Conservation (phyloP, 495 filamentous ascomycete species). For the Xylaria longipes region DNA sequence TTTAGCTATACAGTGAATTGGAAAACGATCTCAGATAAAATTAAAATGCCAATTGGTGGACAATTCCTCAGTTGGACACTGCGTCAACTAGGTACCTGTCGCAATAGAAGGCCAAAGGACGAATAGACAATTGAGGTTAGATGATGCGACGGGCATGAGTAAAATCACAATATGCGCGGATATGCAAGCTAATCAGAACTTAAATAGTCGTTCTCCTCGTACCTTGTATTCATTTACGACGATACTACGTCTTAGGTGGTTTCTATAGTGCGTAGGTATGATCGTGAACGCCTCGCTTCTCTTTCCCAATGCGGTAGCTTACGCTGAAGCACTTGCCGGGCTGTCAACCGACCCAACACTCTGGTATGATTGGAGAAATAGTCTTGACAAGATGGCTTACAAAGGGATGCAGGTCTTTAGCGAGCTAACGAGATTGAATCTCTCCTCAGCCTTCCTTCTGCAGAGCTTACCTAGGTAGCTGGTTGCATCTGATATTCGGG, state of each 20-base stretch:
- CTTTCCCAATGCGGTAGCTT: constrained; percentile 15
- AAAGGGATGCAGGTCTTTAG: constrained; percentile 5
- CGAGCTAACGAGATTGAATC: constrained; percentile 3
- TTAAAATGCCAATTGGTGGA: constrained; percentile 12
- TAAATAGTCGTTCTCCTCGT: background rate
- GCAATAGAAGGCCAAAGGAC: background rate
- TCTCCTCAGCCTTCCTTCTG: background rate
- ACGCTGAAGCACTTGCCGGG: background rate
- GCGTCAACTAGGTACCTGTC: background rate
- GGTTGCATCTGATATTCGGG: constrained; percentile 24
- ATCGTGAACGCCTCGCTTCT: constrained; percentile 4
- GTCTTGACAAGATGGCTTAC: background rate
- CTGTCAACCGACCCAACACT: constrained; percentile 1
- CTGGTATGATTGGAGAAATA: constrained; percentile 13
- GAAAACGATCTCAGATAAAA: background rate
- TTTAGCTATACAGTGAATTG: background rate
- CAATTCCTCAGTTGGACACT: background rate
- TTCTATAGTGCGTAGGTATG: background rate
- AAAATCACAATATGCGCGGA: constrained; percentile 6
- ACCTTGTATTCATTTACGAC: background rate
- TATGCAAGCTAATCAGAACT: constrained; percentile 14
- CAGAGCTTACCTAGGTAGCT: constrained; percentile 1
- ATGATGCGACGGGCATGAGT: constrained; percentile 11
- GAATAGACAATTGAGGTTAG: background rate
- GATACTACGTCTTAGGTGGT: background rate